Conservation (phyloP, 1,284 basidiomycete genomes). For the Phlebopus sp. region DNA sequence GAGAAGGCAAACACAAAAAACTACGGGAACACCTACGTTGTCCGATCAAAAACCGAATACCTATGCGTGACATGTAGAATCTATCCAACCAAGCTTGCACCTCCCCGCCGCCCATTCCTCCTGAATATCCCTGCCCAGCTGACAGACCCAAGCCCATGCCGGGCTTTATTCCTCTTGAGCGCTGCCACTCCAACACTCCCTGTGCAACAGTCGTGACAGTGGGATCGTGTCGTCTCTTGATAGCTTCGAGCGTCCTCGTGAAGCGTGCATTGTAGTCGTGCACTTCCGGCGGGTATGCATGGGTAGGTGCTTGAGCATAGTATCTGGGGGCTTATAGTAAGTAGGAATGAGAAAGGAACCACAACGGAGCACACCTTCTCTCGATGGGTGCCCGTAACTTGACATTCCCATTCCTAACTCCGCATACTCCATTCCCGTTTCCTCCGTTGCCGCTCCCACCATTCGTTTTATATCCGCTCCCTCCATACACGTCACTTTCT, state of each 20-base stretch:
- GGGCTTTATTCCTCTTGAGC: conserved; percentile 31
- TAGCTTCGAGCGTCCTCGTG: conserved; percentile 83
- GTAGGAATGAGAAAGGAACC: conserved; percentile 7
- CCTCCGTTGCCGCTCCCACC: conserved; percentile 8
- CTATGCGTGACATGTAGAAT: conserved; percentile 97
- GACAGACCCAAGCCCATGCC: conserved; percentile 28
- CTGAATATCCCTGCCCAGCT: conserved; percentile 41
- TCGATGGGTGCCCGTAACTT: conserved; percentile 74
- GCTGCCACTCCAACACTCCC: conserved; percentile 81
- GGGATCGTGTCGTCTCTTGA: conserved; percentile 95
- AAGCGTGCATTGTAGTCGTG: conserved; percentile 93
- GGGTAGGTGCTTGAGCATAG: conserved; percentile 70
- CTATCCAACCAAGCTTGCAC: conserved; percentile 96
- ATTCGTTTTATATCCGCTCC: neutral
- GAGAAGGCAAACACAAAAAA: neutral
- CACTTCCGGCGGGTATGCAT: conserved; percentile 89
- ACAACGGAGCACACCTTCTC: conserved; percentile 46
- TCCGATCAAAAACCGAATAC: conserved; percentile 93
- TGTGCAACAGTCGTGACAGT: conserved; percentile 97
- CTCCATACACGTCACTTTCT: conserved; percentile 9
- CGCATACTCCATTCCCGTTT: conserved; percentile 27
- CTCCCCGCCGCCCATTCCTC: conserved; percentile 72
- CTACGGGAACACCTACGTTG: conserved; percentile 75
- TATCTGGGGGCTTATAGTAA: conserved; percentile 54
- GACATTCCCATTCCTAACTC: conserved; percentile 38